phyloP scores from a whole-genome alignment of 139 green algal genomes.

The Eudorina sp. region DNA sequence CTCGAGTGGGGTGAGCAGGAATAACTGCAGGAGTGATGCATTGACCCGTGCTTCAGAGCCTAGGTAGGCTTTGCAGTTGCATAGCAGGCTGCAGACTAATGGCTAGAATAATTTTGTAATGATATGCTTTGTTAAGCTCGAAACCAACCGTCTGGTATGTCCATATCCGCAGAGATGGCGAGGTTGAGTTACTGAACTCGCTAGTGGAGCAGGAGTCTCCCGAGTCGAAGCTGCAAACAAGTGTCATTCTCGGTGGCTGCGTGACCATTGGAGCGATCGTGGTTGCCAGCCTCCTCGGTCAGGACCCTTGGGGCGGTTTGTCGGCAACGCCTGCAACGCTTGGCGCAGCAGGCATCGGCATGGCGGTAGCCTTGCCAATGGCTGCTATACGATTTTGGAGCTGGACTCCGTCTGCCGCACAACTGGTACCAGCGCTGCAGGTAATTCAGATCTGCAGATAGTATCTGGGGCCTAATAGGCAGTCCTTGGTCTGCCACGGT shows the following conservation, averaged over 20 bases:
- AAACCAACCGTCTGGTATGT: not conserved
- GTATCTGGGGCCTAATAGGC: too few species aligned
- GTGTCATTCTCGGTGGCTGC: constrained; percentile 1
- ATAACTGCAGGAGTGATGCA: too few species aligned
- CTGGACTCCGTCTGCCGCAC: constrained; percentile 29
- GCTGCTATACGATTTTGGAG: constrained; percentile 41
- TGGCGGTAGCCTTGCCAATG: constrained; percentile 41
- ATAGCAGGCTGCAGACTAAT: not conserved
- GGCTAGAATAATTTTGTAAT: not conserved
- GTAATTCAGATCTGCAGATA: too few species aligned
- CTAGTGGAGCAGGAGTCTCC: constrained; percentile 50
- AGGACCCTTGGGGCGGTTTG: constrained; percentile 57
- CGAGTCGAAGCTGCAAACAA: constrained; percentile 45
- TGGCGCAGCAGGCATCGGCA: not conserved
- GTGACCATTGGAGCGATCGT: constrained; percentile 27
- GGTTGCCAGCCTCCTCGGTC: constrained; percentile 23
- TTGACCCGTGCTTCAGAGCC: not conserved
- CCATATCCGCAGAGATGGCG: constrained; percentile 49
- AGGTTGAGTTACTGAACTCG: constrained; percentile 51
- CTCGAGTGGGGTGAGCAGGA: constrained; percentile 37
- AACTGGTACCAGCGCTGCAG: constrained; percentile 47
- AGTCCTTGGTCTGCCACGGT: too few species aligned
- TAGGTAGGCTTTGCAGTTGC: not conserved
- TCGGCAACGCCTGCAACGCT: not conserved
- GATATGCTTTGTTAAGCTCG: too few species aligned